phyloP scores from a whole-genome alignment of 2,329 filamentous ascomycete genomes.

The Zymoseptoria pseudotritici region DNA sequence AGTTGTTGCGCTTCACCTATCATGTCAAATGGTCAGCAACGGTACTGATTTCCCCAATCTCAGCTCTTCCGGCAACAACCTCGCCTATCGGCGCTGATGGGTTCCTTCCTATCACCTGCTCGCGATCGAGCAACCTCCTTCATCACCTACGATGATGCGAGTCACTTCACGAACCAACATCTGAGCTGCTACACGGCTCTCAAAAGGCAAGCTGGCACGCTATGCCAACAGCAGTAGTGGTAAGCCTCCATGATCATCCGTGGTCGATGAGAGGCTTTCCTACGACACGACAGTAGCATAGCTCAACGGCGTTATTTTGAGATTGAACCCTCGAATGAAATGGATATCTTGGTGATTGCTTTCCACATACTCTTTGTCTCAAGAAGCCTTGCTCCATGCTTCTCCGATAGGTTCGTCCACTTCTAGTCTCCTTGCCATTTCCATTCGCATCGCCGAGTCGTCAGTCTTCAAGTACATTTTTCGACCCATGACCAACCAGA shows the following conservation, averaged over 20 bases:
- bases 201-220: not conserved
- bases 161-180: not conserved
- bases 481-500: conserved; percentile 46
- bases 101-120: not conserved
- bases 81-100: not conserved
- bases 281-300: not conserved
- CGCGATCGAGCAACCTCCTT: not conserved
- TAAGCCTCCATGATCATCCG: not conserved
- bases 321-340: not conserved
- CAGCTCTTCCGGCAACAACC: not conserved
- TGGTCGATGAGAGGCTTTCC: not conserved
- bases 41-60: not conserved
- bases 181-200: not conserved
- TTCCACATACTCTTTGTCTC: not conserved
- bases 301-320: not conserved
- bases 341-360: not conserved
- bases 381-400: not conserved
- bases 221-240: not conserved
- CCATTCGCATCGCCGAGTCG: conserved; percentile 17
- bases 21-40: not conserved
- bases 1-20: not conserved
- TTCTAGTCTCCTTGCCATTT: conserved; percentile 14
- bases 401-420: not conserved
- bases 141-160: not conserved
- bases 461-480: conserved; percentile 27